Evolutionary conservation across 352 stramenopile genomes (phyloP), one percentile per base, ranked within the genome.

Genomic region (Globisporangium irregulare): DNA sequence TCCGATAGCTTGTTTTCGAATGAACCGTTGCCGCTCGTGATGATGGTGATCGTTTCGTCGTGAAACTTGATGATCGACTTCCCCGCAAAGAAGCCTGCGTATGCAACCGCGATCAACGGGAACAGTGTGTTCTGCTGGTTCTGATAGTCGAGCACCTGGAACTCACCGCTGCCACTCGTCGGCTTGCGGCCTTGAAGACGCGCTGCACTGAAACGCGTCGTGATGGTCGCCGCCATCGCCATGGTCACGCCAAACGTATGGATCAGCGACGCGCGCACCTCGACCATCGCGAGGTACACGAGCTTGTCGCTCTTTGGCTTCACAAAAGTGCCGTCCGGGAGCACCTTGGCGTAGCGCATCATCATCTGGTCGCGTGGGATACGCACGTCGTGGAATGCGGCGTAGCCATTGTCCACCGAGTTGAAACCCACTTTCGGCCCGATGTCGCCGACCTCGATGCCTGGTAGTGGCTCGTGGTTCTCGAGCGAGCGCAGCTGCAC

Each of bases 371-470:
- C 75, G 3, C 90, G 80, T 10, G 92, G 93, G 65, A 98, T 95
- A 29, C 80, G 76, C 18, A 98, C 91, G 56, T 92, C 77, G 64
- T 95, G 69, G 73, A 98, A 97, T 27, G 75, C 78, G 1, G 73
- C 76, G 80, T 89, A 98, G 51, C 95, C 94, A 78, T 98, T 98
- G 77, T 98, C 94, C 68, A 98, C 91, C 48, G 82, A 76, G 51
- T 96, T 84, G 76, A 97, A 96, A 66, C 91, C 93, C 67, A 97
- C 87, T 69, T 98, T 98, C 4, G 90, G 88, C 12, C 95, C 95
- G 62, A 98, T 97, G 78, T 98, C 93, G 1, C 93, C 91, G 0
- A 95, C 84, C 55, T 89, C 81, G 2, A 98, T 86, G 22, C 96
- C 95, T 0, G 88, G 82, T 0, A 98, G 72, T 8, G 94, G 75